These are phyloP conservation scores for Trametes hirsuta DNA, from an alignment of 1,284 basidiomycete genomes.

Conservation along the genomic window DNA sequence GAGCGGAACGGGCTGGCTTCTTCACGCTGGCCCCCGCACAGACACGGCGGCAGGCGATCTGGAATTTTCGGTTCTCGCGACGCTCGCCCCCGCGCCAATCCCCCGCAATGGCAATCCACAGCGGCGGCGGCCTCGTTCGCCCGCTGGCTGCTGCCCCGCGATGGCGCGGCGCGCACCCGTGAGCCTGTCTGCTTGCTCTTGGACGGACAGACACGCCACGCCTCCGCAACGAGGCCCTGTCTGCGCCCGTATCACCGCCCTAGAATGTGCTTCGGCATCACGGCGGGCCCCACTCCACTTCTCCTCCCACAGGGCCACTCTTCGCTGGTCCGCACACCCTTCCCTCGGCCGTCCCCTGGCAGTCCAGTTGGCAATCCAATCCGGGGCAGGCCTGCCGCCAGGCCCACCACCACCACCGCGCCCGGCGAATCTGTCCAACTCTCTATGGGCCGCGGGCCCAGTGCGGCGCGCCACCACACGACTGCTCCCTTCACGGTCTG, in stretches of 20 bases:
- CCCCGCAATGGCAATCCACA: no score
- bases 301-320: constrained; percentile 12
- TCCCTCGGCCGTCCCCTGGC: constrained; percentile 1
- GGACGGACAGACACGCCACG: neutral
- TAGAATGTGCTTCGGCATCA: constrained; percentile 11
- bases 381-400: neutral
- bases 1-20: neutral
- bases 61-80: no score
- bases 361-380: neutral
- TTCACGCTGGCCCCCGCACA: neutral
- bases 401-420: neutral
- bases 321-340: neutral
- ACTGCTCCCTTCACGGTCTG: constrained; percentile 1
- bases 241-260: constrained; percentile 9
- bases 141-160: no score
- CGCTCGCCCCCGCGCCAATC: no score
- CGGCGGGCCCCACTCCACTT: constrained; percentile 16
- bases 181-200: no score
- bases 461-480: constrained; percentile 14
- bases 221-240: constrained; percentile 15
- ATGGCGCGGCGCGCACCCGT: no score
- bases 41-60: no score
- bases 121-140: no score
- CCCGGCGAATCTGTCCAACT: constrained; percentile 1
- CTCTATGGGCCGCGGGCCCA: constrained; percentile 2